phyloP scores from a whole-genome alignment of 2,329 filamentous ascomycete species.

The Fusarium sp. region DNA sequence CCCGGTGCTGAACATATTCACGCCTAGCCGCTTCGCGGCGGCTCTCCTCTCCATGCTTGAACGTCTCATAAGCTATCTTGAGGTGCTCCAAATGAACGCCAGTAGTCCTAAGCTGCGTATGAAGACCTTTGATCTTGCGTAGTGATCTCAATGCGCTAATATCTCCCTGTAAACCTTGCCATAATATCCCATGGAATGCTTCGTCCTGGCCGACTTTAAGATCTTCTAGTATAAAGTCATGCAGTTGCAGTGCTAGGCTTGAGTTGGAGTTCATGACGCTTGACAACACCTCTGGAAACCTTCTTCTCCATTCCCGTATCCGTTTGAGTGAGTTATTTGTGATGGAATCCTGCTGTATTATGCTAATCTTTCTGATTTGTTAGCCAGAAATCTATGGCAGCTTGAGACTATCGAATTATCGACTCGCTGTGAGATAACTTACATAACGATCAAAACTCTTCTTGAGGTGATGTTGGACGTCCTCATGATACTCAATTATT shows the following conservation, averaged over 20 bases:
- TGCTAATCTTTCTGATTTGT: background rate
- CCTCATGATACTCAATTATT: too few relatives aligned
- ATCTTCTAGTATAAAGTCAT: background rate
- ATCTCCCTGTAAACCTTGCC: background rate
- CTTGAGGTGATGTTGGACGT: too few relatives aligned
- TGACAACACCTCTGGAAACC: background rate
- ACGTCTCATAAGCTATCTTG: background rate
- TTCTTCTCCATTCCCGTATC: background rate
- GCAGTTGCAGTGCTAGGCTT: background rate
- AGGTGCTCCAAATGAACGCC: background rate
- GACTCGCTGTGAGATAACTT: too few relatives aligned
- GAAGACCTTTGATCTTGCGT: background rate
- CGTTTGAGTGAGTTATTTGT: background rate
- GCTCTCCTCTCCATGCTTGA: background rate
- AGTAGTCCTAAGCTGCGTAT: background rate
- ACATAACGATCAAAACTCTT: too few relatives aligned
- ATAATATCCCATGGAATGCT: slow-evolving; percentile 1
- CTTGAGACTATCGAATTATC: too few relatives aligned
- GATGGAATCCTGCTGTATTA: background rate
- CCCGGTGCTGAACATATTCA: background rate
- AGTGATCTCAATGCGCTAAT: background rate
- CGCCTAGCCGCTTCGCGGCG: background rate
- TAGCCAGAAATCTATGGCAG: background rate
- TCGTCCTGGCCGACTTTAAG: background rate
- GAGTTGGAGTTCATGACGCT: background rate